These are phyloP conservation scores for Marchantia polymorpha DNA, from an alignment of 225 moss, liverwort and hornwort species.

Conservation along the genomic window DNA sequence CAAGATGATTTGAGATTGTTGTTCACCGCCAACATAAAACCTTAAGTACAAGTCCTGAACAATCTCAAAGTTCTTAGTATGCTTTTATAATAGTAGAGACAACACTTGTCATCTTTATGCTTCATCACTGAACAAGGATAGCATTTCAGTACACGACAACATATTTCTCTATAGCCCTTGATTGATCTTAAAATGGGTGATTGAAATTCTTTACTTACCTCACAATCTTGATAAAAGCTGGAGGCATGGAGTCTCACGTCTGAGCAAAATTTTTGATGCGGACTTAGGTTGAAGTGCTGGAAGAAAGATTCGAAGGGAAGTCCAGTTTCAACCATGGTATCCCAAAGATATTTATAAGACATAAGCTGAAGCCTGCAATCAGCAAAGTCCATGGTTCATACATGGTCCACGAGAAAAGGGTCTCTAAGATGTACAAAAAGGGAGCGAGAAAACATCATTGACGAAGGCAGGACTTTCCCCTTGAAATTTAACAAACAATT, in stretches of 20 bases:
- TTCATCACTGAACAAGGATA: too few species aligned
- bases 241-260: constrained; percentile 69
- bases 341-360: constrained; percentile 93
- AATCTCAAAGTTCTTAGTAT: too few species aligned
- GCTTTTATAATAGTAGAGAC: too few species aligned
- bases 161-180: too few species aligned
- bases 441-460: not conserved
- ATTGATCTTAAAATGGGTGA: too few species aligned
- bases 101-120: too few species aligned
- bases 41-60: too few species aligned
- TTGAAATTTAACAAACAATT: not conserved
- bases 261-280: constrained; percentile 61
- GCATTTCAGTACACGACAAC: too few species aligned
- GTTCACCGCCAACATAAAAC: too few species aligned
- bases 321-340: constrained; percentile 62
- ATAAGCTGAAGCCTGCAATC: constrained; percentile 85
- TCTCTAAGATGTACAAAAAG: not conserved
- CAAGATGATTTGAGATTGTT: too few species aligned
- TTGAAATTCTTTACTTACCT: constrained; percentile 33
- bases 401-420: not conserved
- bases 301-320: constrained; percentile 66
- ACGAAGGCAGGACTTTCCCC: too few species aligned
- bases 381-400: not conserved
- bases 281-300: constrained; percentile 68
- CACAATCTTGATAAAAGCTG: constrained; percentile 53